These are phyloP conservation scores for Monosporascus sp. DNA, from an alignment of 2,329 filamentous ascomycete species.

Conservation along the genomic window DNA sequence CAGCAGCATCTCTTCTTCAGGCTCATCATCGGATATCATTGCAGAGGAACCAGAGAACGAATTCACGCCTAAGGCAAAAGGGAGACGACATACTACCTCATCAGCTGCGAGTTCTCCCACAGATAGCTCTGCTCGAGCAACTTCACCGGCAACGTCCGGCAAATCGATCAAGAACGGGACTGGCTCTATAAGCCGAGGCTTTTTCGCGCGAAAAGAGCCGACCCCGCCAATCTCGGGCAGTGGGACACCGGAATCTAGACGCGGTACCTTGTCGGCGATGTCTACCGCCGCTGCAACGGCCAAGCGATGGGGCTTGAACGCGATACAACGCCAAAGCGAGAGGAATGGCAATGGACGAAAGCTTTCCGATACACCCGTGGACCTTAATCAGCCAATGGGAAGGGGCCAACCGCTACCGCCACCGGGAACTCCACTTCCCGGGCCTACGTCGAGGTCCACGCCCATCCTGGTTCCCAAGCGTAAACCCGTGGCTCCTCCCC, in stretches of 20 bases:
- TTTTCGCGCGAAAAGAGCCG: slow-evolving; percentile 25
- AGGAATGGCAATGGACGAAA: slow-evolving; percentile 23
- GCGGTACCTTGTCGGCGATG: slow-evolving; percentile 25
- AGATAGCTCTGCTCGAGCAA: slow-evolving; percentile 10
- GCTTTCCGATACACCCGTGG: slow-evolving; percentile 24
- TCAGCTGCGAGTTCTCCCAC: slow-evolving; percentile 20
- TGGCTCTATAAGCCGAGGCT: slow-evolving; percentile 19
- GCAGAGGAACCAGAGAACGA: slow-evolving; percentile 12
- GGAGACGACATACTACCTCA: slow-evolving; percentile 24
- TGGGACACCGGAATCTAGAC: slow-evolving; percentile 19
- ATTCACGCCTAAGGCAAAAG: slow-evolving; percentile 15
- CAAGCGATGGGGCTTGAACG: slow-evolving; percentile 29
- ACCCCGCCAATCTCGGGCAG: slow-evolving; percentile 14
- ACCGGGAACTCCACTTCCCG: slow-evolving; percentile 27
- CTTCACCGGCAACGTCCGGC: slow-evolving; percentile 19
- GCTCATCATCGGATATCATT: slow-evolving; percentile 19
- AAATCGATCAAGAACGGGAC: slow-evolving; percentile 24
- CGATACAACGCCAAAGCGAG: slow-evolving; percentile 26
- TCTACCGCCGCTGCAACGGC: slow-evolving; percentile 28
- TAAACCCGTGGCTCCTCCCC: slow-evolving; percentile 22
- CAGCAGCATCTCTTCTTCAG: slow-evolving; percentile 11
- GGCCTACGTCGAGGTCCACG: slow-evolving; percentile 22
- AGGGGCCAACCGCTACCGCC: slow-evolving; percentile 29
- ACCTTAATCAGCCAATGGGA: slow-evolving; percentile 30
- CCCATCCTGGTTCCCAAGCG: slow-evolving; percentile 22